Evolutionary conservation across 2,329 filamentous ascomycete species (phyloP), one percentile per base, ranked within the genome.

Genomic region (Cercospora zeae-maydis): DNA sequence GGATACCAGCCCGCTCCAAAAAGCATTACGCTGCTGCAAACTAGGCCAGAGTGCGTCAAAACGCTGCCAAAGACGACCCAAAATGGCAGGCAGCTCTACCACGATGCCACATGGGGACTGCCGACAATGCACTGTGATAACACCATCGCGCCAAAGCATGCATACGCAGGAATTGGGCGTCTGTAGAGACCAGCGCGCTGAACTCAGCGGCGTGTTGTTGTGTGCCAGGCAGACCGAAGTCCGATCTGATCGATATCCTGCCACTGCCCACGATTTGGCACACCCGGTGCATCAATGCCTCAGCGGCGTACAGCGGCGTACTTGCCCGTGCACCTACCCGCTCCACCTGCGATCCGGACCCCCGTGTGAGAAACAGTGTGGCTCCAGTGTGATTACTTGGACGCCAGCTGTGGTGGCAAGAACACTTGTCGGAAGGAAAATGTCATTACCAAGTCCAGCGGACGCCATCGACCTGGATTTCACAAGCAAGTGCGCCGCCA

Each of bases 71-170:
- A 10, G 31, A 16, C 19, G 10, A 36, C 54, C 54, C 54, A 9
- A 45, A 57, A 13, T 10, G 54, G 54, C 33, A 30, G 11, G 19
- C 54, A 42, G 34, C 54, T 45, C 14, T 45, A 27, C 5, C 16
- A 57, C 24, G 11, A 27, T 36, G 33, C 57, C 57, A 10, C 30
- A 59, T 52, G 57, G 57, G 39, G 45, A 52, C 42, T 37, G 16
- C 57, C 45, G 57, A 59, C n/a, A 10, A 57, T 59, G 57, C 57
- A 37, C 42, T 51, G 57, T 52, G 57, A 59, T 39, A 36, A 47
- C 57, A 53, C 57, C 31, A 51, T 34, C 37, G 34, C 30, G 57
- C 42, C 36, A 39, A 30, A 39, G n/a, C 54, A 27, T 45, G 34
- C 54, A 31, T 8, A 30, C 21, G 16, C 21, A 57, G 1, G 9